Percentiles rank a stretch among this genome's conserved stretches.
Evolutionary conservation across 345 rosid genomes (phyloP).

Genomic region (Camelina hispida): DNA sequence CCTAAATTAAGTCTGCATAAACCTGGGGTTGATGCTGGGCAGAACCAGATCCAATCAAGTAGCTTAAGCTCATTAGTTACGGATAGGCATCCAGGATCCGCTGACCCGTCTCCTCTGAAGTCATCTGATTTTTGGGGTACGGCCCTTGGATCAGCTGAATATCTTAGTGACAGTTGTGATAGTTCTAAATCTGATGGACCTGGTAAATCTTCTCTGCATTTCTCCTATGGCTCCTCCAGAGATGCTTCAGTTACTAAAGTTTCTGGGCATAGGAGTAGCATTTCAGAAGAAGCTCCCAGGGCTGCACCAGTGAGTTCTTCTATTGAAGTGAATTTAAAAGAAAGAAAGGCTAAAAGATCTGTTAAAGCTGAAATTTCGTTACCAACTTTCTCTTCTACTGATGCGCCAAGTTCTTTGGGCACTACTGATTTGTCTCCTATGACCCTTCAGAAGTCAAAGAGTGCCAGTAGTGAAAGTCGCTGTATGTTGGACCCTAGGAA

Average conservation of each 20-base stretch:
- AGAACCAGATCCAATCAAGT: slow-evolving; percentile 43
- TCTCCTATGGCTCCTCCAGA: slow-evolving; percentile 52
- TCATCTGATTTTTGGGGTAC: slow-evolving; percentile 70
- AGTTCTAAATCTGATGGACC: slow-evolving; percentile 42
- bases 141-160: slow-evolving; percentile 48
- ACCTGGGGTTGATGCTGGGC: slow-evolving; percentile 37
- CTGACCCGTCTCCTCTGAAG: slow-evolving; percentile 38
- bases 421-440: slow-evolving; percentile 34
- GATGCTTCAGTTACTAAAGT: slow-evolving; percentile 32
- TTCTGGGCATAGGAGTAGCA: slow-evolving; percentile 37
- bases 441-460: slow-evolving; percentile 44
- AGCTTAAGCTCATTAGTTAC: slow-evolving; percentile 38
- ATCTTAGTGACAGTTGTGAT: slow-evolving; percentile 37
- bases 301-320: slow-evolving; percentile 33
- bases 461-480: slow-evolving; percentile 35
- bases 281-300: slow-evolving; percentile 45
- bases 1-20: slow-evolving; percentile 44
- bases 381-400: slow-evolving; percentile 30
- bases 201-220: slow-evolving; percentile 47
- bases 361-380: slow-evolving; percentile 40
- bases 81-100: slow-evolving; percentile 38
- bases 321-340: slow-evolving; percentile 37
- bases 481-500: slow-evolving; percentile 44
- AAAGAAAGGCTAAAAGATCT: slow-evolving; percentile 40
- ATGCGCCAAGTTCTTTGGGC: slow-evolving; percentile 34